Conservation (phyloP, 2,329 filamentous ascomycete species). For the Beauveria brongniartii region DNA sequence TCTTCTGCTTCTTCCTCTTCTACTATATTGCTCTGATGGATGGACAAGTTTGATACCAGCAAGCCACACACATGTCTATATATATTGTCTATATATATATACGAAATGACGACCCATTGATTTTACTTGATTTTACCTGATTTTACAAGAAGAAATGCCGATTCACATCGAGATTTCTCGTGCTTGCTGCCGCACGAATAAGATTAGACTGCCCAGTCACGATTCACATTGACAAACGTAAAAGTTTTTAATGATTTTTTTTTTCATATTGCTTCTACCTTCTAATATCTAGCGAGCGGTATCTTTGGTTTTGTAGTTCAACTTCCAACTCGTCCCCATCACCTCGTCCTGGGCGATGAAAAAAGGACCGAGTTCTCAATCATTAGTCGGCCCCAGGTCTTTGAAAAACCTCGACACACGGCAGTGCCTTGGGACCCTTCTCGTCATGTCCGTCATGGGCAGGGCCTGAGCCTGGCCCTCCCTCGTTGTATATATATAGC, state of each 20-base stretch:
- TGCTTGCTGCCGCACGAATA: no score
- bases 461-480: not conserved
- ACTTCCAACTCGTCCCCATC: conserved; percentile 14
- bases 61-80: not conserved
- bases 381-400: conserved; percentile 4
- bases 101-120: not conserved
- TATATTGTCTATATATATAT: not conserved
- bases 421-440: not conserved
- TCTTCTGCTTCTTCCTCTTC: not conserved
- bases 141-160: not conserved
- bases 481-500: conserved; percentile 9
- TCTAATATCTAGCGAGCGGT: conserved; percentile 29
- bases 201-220: no score
- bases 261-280: conserved; percentile 8
- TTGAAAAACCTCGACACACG: not conserved
- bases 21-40: not conserved
- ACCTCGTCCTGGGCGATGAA: conserved; percentile 10
- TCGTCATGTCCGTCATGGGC: conserved; percentile 8
- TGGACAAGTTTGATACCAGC: not conserved
- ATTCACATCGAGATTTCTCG: no score
- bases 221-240: no score
- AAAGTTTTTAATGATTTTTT: not conserved
- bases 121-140: not conserved
- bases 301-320: conserved; percentile 25
- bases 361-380: not conserved